These are phyloP conservation scores for Melampsora larici-populina DNA, from an alignment of 1,284 basidiomycete genomes.

Conservation along the genomic window DNA sequence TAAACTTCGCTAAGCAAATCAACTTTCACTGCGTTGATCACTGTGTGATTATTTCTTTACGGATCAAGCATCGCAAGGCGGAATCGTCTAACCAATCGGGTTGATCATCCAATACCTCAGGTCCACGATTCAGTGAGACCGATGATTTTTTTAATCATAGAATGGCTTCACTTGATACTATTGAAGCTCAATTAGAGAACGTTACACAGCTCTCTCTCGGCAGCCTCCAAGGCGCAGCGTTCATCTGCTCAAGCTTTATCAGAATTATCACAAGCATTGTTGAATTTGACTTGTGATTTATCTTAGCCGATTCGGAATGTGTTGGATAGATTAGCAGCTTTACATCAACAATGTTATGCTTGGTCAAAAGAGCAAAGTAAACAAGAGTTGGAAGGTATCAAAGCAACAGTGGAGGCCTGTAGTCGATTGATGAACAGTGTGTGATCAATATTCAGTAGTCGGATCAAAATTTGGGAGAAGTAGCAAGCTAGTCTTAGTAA, in stretches of 20 bases:
- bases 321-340: conserved; percentile 52
- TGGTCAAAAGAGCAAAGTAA: conserved; percentile 50
- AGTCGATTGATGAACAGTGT: conserved; percentile 30
- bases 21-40: not conserved
- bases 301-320: conserved; percentile 52
- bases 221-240: conserved; percentile 72
- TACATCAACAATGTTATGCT: conserved; percentile 50
- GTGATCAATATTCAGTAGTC: conserved; percentile 18
- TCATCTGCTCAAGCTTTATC: conserved; percentile 53
- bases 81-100: conserved; percentile 59
- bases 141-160: conserved; percentile 98
- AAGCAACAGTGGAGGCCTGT: conserved; percentile 67
- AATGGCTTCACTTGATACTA: conserved; percentile 76
- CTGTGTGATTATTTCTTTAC: conserved; percentile 12
- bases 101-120: conserved; percentile 72
- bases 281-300: conserved; percentile 53
- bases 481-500: conserved; percentile 28
- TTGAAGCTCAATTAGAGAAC: conserved; percentile 84
- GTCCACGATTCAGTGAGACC: conserved; percentile 82
- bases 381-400: conserved; percentile 50
- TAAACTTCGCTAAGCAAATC: not conserved
- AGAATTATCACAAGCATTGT: conserved; percentile 51
- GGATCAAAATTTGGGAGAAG: conserved; percentile 43
- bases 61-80: conserved; percentile 78
- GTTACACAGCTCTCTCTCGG: conserved; percentile 77